Evolutionary conservation across 2,329 filamentous ascomycete genomes (phyloP).

Genomic region (Pseudonectria foliicola): DNA sequence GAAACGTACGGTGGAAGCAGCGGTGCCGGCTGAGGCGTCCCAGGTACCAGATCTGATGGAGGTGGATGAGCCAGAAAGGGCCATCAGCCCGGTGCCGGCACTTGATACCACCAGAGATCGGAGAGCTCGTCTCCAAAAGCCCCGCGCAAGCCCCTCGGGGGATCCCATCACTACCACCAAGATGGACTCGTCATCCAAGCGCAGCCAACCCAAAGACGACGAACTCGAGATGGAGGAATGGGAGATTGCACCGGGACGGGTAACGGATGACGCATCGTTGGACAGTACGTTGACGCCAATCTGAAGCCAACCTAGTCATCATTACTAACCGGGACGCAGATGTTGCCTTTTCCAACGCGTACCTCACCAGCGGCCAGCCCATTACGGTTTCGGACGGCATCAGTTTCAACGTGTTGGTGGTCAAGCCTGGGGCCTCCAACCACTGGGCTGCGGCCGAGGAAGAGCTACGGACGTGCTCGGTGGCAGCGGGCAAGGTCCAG

Average conservation of each 20-base stretch:
- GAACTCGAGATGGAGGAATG: constrained; percentile 34
- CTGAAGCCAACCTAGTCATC: not conserved
- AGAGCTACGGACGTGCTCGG: constrained; percentile 32
- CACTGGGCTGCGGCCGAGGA: constrained; percentile 23
- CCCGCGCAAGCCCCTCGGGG: not conserved
- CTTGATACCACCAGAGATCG: no score
- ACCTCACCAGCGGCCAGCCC: constrained; percentile 30
- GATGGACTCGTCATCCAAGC: not conserved
- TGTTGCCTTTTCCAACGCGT: constrained; percentile 37
- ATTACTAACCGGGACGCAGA: constrained; percentile 20
- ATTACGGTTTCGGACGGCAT: constrained; percentile 31
- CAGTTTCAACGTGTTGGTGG: constrained; percentile 32
- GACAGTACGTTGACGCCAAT: constrained; percentile 27
- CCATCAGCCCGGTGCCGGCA: no score
- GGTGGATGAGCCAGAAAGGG: not conserved
- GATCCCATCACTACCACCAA: not conserved
- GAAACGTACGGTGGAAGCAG: not conserved
- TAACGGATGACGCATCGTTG: constrained; percentile 21
- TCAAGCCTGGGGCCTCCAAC: constrained; percentile 32
- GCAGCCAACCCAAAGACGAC: constrained; percentile 5
- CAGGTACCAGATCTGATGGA: constrained; percentile 5
- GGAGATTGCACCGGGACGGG: constrained; percentile 38
- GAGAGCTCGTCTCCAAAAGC: no score
- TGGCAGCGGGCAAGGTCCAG: constrained; percentile 34
- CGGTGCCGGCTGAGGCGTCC: constrained; percentile 1